phyloP scores from a whole-genome alignment of 2,329 filamentous ascomycete species.

The Fusarium sp. region DNA sequence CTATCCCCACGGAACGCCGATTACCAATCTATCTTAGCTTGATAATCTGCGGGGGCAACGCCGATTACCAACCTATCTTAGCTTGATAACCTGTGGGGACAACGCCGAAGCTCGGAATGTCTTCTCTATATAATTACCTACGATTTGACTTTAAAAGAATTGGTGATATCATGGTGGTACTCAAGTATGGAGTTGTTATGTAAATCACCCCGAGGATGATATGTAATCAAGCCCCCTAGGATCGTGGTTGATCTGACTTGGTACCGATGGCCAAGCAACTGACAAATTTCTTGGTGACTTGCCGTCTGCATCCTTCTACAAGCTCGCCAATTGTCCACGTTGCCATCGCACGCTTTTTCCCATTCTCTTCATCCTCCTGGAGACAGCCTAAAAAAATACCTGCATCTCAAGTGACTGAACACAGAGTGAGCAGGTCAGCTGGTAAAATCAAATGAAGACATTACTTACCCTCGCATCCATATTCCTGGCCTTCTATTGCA shows the following conservation, averaged over 20 bases:
- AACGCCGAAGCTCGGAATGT: neutral
- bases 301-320: neutral
- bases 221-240: neutral
- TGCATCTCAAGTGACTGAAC: neutral
- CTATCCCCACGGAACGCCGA: neutral
- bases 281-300: neutral
- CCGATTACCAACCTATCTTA: neutral
- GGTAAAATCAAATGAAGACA: fast-evolving
- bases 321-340: neutral
- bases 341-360: neutral
- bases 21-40: slow-evolving; percentile 5
- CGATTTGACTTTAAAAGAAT: neutral
- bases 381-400: neutral
- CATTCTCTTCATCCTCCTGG: neutral
- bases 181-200: neutral
- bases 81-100: neutral
- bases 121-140: neutral
- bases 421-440: fast-evolving
- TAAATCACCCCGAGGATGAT: neutral
- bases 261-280: neutral
- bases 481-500: neutral
- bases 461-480: neutral
- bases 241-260: neutral
- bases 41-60: neutral
- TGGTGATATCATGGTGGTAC: neutral